Conservation (phyloP, 2,329 filamentous ascomycete genomes). For the Xylariaceae sp. region DNA sequence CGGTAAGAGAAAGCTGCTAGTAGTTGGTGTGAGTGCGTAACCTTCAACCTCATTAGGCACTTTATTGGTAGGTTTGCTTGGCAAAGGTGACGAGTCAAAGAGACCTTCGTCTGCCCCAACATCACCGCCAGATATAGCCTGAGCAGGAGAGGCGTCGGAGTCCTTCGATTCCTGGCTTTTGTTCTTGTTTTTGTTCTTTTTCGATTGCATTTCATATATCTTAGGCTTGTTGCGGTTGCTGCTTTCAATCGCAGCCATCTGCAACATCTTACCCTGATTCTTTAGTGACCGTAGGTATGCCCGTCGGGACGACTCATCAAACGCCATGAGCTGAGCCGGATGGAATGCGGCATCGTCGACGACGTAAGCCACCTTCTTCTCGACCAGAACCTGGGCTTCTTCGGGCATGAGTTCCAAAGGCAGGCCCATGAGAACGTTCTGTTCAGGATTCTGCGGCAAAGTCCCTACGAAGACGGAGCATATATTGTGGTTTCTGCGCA, state of each 20-base stretch:
- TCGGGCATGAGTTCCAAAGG: slow-evolving; percentile 88
- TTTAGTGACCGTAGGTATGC: slow-evolving; percentile 58
- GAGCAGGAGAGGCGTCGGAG: not conserved
- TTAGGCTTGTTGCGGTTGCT: slow-evolving; percentile 16
- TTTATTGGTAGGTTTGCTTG: slow-evolving; percentile 4
- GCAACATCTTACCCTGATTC: slow-evolving; percentile 38
- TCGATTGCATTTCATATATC: slow-evolving; percentile 6
- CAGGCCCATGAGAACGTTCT: slow-evolving; percentile 87
- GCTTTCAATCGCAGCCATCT: slow-evolving; percentile 22
- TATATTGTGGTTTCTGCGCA: slow-evolving; percentile 76
- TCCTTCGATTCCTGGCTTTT: slow-evolving; percentile 2
- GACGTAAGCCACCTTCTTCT: slow-evolving; percentile 69
- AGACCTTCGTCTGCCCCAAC: slow-evolving; percentile 16
- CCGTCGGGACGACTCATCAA: slow-evolving; percentile 53
- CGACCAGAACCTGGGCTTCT: slow-evolving; percentile 76
- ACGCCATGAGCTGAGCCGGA: slow-evolving; percentile 53
- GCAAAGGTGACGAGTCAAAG: slow-evolving; percentile 19
- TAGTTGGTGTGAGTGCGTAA: slow-evolving; percentile 36
- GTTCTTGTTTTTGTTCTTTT: slow-evolving; percentile 14
- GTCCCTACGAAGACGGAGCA: slow-evolving; percentile 82
- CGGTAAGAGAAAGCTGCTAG: slow-evolving; percentile 33
- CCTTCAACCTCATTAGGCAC: slow-evolving; percentile 15
- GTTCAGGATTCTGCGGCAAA: slow-evolving; percentile 85
- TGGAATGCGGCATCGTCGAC: slow-evolving; percentile 75
- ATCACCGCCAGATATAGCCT: not conserved